Evolutionary conservation across 345 rosid species (phyloP).

Genomic region (Corymbia maculata): DNA sequence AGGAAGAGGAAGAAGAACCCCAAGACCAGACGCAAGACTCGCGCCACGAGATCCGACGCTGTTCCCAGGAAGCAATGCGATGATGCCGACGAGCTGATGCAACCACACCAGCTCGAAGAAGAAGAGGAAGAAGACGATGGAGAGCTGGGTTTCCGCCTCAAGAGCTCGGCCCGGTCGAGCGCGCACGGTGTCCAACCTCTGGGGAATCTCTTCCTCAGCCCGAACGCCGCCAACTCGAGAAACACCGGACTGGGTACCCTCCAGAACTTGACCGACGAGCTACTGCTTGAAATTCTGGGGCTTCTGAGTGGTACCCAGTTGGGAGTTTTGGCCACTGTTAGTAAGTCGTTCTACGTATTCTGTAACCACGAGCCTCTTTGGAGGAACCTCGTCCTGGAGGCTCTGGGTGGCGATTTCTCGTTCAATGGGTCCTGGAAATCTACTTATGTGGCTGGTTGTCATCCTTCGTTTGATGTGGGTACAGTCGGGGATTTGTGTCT

Average conservation of each 20-base stretch:
- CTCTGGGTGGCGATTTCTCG: conserved; percentile 44
- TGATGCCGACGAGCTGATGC: neutral
- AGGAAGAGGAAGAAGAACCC: conserved; percentile 11
- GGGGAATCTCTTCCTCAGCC: conserved; percentile 63
- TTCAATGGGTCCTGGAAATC: conserved; percentile 68
- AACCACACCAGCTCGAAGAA: neutral
- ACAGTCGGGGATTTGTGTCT: conserved; percentile 9
- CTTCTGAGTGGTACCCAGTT: conserved; percentile 42
- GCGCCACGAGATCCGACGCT: conserved; percentile 4
- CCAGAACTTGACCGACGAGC: conserved; percentile 59
- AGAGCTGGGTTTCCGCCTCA: conserved; percentile 51
- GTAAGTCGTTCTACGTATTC: conserved; percentile 71
- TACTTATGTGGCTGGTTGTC: conserved; percentile 42
- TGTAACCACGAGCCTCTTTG: conserved; percentile 74
- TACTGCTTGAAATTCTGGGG: conserved; percentile 71
- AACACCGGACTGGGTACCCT: conserved; percentile 81
- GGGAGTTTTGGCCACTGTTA: conserved; percentile 63
- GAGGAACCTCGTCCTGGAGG: conserved; percentile 79
- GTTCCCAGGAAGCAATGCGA: conserved; percentile 3
- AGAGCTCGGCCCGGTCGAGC: conserved; percentile 39
- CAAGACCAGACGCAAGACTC: neutral
- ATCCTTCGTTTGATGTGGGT: conserved; percentile 21
- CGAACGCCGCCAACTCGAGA: conserved; percentile 49
- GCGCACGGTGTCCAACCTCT: conserved; percentile 78
- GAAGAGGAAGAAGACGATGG: conserved; percentile 24